Evolutionary conservation across 257 asterid species (phyloP).

Genomic region (Echium plantagineum): DNA sequence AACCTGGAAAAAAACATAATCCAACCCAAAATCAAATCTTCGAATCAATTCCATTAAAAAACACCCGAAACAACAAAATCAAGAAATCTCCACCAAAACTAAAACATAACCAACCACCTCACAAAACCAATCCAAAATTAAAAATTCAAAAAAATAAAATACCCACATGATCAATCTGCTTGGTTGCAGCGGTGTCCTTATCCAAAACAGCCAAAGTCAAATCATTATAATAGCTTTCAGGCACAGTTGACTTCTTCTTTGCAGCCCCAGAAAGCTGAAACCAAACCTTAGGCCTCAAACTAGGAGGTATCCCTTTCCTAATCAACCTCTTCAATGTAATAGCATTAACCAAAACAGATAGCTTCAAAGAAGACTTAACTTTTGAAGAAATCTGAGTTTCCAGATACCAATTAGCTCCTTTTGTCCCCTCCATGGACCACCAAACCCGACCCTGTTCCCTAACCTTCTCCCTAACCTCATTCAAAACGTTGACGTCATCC

Average conservation of each 20-base stretch:
- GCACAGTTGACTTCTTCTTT: conserved; percentile 93
- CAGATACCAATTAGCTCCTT: conserved; percentile 86
- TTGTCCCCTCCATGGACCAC: conserved; percentile 89
- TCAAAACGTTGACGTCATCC: conserved; percentile 93
- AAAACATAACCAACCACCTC: neutral
- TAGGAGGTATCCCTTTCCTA: conserved; percentile 90
- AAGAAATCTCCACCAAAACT: neutral
- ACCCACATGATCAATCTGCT: conserved; percentile 97
- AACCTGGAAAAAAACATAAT: no score
- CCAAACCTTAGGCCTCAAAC: conserved; percentile 90
- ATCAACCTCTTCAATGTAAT: conserved; percentile 82
- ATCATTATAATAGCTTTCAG: conserved; percentile 83
- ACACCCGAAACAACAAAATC: no score
- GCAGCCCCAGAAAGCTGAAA: conserved; percentile 90
- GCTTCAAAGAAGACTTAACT: conserved; percentile 61
- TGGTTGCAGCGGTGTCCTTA: conserved; percentile 87
- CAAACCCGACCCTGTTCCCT: conserved; percentile 87
- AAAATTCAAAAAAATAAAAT: conserved; percentile 1
- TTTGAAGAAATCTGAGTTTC: conserved; percentile 45
- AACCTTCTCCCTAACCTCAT: conserved; percentile 94
- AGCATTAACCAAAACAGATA: conserved; percentile 72
- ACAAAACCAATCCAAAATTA: no score
- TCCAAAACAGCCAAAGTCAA: conserved; percentile 59
- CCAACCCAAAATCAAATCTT: no score
- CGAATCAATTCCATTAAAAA: no score